phyloP scores from a whole-genome alignment of 2,329 filamentous ascomycete species.

The Emmonsiellopsis sp. region DNA sequence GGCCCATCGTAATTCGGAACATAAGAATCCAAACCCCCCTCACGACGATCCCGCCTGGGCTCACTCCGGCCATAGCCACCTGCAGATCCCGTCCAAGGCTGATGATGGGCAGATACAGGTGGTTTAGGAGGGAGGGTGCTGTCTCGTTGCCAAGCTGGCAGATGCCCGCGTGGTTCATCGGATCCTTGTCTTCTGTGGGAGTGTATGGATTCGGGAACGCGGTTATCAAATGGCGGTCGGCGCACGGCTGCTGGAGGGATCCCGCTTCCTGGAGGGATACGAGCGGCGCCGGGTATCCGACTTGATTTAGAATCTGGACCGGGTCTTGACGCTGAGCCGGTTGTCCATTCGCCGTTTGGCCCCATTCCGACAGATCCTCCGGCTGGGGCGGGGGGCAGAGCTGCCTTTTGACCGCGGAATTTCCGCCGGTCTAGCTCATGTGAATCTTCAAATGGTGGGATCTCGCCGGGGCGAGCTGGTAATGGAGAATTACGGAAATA shows the following conservation, averaged over 20 bases:
- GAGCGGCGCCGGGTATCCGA: conserved; percentile 27
- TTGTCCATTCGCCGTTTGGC: conserved; percentile 47
- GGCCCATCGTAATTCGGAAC: conserved; percentile 24
- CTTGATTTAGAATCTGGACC: conserved; percentile 23
- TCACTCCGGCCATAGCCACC: conserved; percentile 19
- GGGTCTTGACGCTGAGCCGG: conserved; percentile 23
- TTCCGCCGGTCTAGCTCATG: conserved; percentile 94
- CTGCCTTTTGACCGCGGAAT: conserved; percentile 78
- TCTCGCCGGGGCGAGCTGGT: conserved; percentile 72
- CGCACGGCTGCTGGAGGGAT: conserved; percentile 15
- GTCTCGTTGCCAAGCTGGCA: conserved; percentile 23
- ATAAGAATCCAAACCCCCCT: conserved; percentile 27
- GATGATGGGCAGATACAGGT: conserved; percentile 23
- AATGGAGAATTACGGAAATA: conserved; percentile 77
- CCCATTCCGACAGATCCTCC: conserved; percentile 79
- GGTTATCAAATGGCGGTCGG: conserved; percentile 21
- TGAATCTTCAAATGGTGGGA: conserved; percentile 88
- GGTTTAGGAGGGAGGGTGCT: conserved; percentile 30
- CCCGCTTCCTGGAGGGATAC: conserved; percentile 21
- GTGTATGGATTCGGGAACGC: conserved; percentile 13
- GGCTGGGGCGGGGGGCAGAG: conserved; percentile 80
- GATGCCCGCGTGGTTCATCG: conserved; percentile 17
- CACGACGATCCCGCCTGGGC: conserved; percentile 22
- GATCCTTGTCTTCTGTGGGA: conserved; percentile 14
- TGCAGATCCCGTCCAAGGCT: conserved; percentile 18